Conservation (phyloP, 2,329 filamentous ascomycete genomes). For the Epichloe elymi region DNA sequence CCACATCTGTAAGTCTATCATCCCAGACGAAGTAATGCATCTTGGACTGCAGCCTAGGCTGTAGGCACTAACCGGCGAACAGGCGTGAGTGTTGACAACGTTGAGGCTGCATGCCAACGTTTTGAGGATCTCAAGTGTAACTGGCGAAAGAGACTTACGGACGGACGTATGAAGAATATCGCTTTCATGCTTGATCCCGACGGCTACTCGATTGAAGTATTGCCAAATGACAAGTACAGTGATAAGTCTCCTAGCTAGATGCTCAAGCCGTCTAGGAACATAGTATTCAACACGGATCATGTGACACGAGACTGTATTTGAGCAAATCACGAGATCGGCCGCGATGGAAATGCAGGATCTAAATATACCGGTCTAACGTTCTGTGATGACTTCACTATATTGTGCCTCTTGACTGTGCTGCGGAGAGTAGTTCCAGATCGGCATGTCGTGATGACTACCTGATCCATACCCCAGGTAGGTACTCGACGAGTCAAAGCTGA, state of each 20-base stretch:
- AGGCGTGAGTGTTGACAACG: slow-evolving; percentile 72
- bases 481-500: no score
- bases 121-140: slow-evolving; percentile 71
- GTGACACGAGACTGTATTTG: not conserved
- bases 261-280: not conserved
- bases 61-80: slow-evolving; percentile 9
- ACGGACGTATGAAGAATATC: slow-evolving; percentile 85
- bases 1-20: slow-evolving; percentile 59
- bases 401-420: no score
- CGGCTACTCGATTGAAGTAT: slow-evolving; percentile 66
- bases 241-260: slow-evolving; percentile 3
- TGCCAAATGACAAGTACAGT: slow-evolving; percentile 55
- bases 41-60: no score
- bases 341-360: not conserved
- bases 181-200: slow-evolving; percentile 87
- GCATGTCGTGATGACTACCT: no score
- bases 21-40: not conserved
- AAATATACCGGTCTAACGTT: not conserved
- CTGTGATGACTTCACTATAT: not conserved
- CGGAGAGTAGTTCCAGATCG: no score
- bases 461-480: no score
- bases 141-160: slow-evolving; percentile 93
- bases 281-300: not conserved
- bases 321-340: not conserved
- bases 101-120: slow-evolving; percentile 76